These are phyloP conservation scores for Crithidia bombi DNA, from an alignment of 208 protist species.

Conservation along the genomic window DNA sequence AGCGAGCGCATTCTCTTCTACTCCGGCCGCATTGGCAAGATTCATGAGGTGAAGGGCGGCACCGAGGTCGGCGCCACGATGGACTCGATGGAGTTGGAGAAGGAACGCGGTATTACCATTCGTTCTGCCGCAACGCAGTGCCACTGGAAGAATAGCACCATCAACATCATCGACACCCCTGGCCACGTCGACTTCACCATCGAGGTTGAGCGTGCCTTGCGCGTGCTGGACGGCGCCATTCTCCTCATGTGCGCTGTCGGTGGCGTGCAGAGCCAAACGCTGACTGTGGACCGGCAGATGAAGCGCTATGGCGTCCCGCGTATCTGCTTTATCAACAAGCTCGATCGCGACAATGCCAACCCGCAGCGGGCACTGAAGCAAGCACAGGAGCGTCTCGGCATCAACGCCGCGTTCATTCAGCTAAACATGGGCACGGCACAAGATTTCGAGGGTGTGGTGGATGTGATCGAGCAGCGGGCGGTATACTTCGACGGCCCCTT, in stretches of 20 bases:
- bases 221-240: conserved; percentile 98
- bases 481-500: conserved; percentile 94
- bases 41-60: conserved; percentile 98
- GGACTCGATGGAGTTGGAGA: conserved; percentile 99
- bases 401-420: conserved; percentile 97
- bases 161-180: conserved; percentile 99
- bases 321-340: conserved; percentile 99
- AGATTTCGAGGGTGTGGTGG: conserved; percentile 96
- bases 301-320: conserved; percentile 97
- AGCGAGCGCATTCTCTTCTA: conserved; percentile 99
- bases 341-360: conserved; percentile 96
- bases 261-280: conserved; percentile 98
- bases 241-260: conserved; percentile 96
- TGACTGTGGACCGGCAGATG: conserved; percentile 99
- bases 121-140: conserved; percentile 98
- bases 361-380: conserved; percentile 80
- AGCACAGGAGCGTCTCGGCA: conserved; percentile 92
- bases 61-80: conserved; percentile 99
- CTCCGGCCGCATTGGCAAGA: conserved; percentile 95
- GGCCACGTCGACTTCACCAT: conserved; percentile 99
- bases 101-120: conserved; percentile 99
- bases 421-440: conserved; percentile 97
- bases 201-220: conserved; percentile 98
- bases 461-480: conserved; percentile 93
- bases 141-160: conserved; percentile 94